Conservation (phyloP, 306 rosid species). For the Acmispon strigosus region DNA sequence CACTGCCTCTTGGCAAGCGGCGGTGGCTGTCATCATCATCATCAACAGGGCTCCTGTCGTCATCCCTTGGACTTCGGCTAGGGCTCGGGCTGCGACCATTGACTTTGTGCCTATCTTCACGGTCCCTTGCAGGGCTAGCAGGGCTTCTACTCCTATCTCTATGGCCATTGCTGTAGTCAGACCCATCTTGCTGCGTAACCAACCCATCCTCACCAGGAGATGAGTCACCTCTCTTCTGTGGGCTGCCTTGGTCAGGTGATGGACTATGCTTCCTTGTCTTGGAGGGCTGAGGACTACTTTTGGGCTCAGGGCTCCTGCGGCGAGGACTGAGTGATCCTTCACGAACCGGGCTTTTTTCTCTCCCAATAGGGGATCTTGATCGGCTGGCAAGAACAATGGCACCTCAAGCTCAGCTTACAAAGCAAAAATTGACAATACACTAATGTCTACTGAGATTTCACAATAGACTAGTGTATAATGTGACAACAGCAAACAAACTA, state of each 20-base stretch:
- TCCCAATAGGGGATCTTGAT: constrained; percentile 50
- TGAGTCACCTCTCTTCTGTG: constrained; percentile 21
- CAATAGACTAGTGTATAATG: neutral
- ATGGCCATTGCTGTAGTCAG: constrained; percentile 34
- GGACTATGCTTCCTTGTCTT: constrained; percentile 34
- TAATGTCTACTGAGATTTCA: neutral
- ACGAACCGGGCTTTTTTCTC: constrained; percentile 36
- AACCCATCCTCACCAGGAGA: constrained; percentile 39
- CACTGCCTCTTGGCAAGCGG: constrained; percentile 40
- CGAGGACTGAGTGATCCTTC: constrained; percentile 38
- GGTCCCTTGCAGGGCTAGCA: constrained; percentile 29
- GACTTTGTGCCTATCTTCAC: constrained; percentile 24
- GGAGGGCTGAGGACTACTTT: constrained; percentile 24
- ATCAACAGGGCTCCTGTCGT: constrained; percentile 47
- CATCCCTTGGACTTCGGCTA: constrained; percentile 42
- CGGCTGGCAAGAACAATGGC: constrained; percentile 28
- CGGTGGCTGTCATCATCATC: constrained; percentile 41
- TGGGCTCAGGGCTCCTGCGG: constrained; percentile 30
- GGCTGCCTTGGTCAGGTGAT: constrained; percentile 41
- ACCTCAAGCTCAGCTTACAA: neutral
- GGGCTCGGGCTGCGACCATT: constrained; percentile 30
- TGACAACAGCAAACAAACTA: neutral
- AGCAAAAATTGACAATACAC: neutral
- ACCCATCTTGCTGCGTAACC: constrained; percentile 25
- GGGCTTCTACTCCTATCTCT: constrained; percentile 38